A percentile compares a stretch with the other conserved stretches of the same genome.
Evolutionary conservation across 2,329 filamentous ascomycete genomes (phyloP).

Genomic region (Shiraia sp.): DNA sequence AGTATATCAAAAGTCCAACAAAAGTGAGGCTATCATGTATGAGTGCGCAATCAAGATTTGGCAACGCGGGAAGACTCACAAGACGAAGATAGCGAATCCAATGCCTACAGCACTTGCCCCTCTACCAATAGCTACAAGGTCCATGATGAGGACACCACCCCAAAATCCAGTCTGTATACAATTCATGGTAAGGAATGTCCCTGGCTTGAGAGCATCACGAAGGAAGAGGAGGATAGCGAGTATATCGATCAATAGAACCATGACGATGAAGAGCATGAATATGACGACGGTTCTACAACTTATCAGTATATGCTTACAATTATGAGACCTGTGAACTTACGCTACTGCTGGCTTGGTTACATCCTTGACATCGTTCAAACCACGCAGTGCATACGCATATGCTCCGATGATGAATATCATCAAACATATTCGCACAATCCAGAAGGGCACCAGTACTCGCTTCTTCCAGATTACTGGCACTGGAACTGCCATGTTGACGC

Average conservation of each 20-base stretch:
- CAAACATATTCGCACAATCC: slow-evolving; percentile 37
- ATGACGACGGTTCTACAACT: slow-evolving; percentile 30
- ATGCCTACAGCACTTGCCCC: slow-evolving; percentile 26
- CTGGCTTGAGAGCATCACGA: slow-evolving; percentile 36
- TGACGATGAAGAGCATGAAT: slow-evolving; percentile 37
- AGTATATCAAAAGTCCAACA: slow-evolving; percentile 47
- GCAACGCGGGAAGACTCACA: slow-evolving; percentile 34
- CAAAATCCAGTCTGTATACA: slow-evolving; percentile 43
- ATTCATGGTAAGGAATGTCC: slow-evolving; percentile 42
- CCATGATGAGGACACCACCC: slow-evolving; percentile 34
- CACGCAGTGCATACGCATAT: slow-evolving; percentile 29
- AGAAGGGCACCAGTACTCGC: slow-evolving; percentile 44
- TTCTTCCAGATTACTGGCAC: slow-evolving; percentile 40
- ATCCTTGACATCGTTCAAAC: slow-evolving; percentile 18
- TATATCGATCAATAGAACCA: slow-evolving; percentile 41
- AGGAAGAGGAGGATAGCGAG: slow-evolving; percentile 40
- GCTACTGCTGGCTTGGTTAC: slow-evolving; percentile 22
- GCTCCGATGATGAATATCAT: slow-evolving; percentile 39
- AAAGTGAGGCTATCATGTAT: slow-evolving; percentile 35
- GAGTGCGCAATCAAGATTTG: slow-evolving; percentile 1
- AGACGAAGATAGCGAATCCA: slow-evolving; percentile 37
- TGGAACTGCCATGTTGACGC: slow-evolving; percentile 22
- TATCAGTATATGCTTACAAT: slow-evolving; percentile 19
- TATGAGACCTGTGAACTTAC: slow-evolving; percentile 12
- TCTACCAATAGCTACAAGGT: slow-evolving; percentile 30